Evolutionary conservation across 495 filamentous ascomycete genomes (phyloP), one percentile per base, ranked within the genome.

Genomic region (Bacidia gigantensis): DNA sequence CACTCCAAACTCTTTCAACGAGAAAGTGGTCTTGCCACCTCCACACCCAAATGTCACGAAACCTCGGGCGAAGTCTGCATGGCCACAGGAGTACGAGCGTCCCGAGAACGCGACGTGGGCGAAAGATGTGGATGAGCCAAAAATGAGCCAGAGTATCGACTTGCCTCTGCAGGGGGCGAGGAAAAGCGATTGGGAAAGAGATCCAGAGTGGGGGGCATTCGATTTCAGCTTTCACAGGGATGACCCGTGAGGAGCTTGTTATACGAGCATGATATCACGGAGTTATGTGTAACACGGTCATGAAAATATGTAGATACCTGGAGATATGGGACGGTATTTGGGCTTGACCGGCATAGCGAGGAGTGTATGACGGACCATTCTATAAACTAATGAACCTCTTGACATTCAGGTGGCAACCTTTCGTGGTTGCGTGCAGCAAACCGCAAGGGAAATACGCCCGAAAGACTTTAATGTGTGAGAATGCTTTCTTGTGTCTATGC

Each of bases 101-200:
- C 56, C 56, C 12, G 51, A 45, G 23, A 54, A 51, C 46, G 56
- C 44, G 26, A 58, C 51, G 1, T 58, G 56, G 56, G 56, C 56
- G 5, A 58, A 58, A n/a, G 56, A 56, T 23, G 46, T 50, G 3
- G 46, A 11, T 11, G 49, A 42, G 39, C 39, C 49, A 17, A 42
- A 51, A 20, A 42, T 29, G 32, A 51, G 20, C 24, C 39, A 57
- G n/a, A 57, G 55, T 23, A 52, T 58, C 20, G 56, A 58, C 41
- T 38, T 58, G 20, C 56, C 56, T 32, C 26, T 58, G 41, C 56
- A 58, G 32, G 56, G 56, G 14, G 42, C 42, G 22, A 39, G 56
- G 40, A 58, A 39, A 20, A 45, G 41, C n/a, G 55, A 46, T 2
- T 51, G 43, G 29, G 25, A 50, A 12, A 22, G 47, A 50, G 21